phyloP scores from a whole-genome alignment of 108 stramenopile species.

The Aurantiochytrium sp. region DNA sequence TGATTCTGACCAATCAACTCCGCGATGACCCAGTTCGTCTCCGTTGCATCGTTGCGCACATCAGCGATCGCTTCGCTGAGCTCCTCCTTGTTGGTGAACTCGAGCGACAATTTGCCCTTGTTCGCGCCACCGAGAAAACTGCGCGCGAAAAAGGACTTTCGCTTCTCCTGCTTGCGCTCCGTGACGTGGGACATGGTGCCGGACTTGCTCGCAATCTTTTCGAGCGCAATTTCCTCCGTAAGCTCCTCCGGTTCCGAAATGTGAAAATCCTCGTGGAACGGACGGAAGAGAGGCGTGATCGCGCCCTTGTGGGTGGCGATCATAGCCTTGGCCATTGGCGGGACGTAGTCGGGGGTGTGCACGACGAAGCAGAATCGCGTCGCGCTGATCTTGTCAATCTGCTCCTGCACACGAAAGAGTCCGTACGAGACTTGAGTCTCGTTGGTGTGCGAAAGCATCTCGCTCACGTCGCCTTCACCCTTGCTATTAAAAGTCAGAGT shows the following conservation, averaged over 20 bases:
- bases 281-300: background rate
- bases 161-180: background rate
- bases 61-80: background rate
- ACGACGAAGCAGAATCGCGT: slow-evolving; percentile 33
- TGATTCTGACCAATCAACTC: background rate
- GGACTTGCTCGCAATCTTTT: slow-evolving; percentile 13
- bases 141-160: background rate
- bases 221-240: slow-evolving; percentile 26
- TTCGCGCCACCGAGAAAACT: background rate
- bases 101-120: background rate
- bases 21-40: background rate
- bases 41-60: background rate
- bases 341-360: slow-evolving; percentile 26
- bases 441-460: slow-evolving; percentile 21
- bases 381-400: slow-evolving; percentile 25
- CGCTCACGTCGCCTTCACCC: slow-evolving; percentile 20
- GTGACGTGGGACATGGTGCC: slow-evolving; percentile 17
- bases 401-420: slow-evolving; percentile 22
- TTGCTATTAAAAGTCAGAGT: slow-evolving; percentile 13
- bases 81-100: background rate
- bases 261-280: slow-evolving; percentile 27
- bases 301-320: slow-evolving; percentile 35
- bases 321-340: slow-evolving; percentile 28
- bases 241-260: slow-evolving; percentile 26
- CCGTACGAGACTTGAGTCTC: slow-evolving; percentile 30